Percentiles rank a stretch among this genome's conserved stretches.
Evolutionary conservation across 2,329 filamentous ascomycete species (phyloP).

Genomic region (Aspergillus arachidicola): DNA sequence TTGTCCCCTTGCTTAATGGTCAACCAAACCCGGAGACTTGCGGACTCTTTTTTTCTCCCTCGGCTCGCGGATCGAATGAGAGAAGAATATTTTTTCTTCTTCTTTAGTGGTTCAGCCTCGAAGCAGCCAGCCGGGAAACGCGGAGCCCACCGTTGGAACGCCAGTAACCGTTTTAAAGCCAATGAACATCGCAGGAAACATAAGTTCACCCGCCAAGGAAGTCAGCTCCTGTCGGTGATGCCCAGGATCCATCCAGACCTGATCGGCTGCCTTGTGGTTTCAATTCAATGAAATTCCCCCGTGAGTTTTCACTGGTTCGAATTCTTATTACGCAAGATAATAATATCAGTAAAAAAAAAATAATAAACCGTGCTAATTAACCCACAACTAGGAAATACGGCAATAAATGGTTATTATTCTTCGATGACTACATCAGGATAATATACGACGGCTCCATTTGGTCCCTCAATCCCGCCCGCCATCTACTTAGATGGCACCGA

Average conservation of each 20-base stretch:
- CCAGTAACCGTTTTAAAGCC: constrained; percentile 2
- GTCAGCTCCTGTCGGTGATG: constrained; percentile 15
- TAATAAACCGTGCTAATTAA: not conserved
- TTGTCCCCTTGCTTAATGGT: constrained; percentile 2
- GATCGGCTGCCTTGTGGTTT: constrained; percentile 10
- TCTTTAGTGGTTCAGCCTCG: constrained; percentile 7
- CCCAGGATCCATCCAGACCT: constrained; percentile 11
- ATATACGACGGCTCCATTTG: constrained; percentile 16
- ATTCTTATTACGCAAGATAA: not conserved
- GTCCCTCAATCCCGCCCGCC: constrained; percentile 15
- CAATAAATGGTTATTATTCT: constrained; percentile 10
- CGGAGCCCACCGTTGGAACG: constrained; percentile 12
- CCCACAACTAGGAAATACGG: not conserved
- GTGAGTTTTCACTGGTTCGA: not conserved
- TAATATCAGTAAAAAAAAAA: not conserved
- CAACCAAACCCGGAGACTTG: not conserved
- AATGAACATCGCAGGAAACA: constrained; percentile 7
- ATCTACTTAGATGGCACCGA: constrained; percentile 7
- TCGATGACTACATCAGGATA: constrained; percentile 16
- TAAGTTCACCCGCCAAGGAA: constrained; percentile 11
- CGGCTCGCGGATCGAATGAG: not conserved
- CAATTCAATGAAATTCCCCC: not conserved
- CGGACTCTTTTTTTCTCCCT: constrained; percentile 5
- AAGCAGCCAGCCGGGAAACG: constrained; percentile 14
- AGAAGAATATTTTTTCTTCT: not conserved